A percentile compares a stretch with the other conserved stretches of the same genome.
These are phyloP conservation scores for Arthroderma uncinatum DNA, from an alignment of 2,329 filamentous ascomycete genomes.

Conservation along the genomic window DNA sequence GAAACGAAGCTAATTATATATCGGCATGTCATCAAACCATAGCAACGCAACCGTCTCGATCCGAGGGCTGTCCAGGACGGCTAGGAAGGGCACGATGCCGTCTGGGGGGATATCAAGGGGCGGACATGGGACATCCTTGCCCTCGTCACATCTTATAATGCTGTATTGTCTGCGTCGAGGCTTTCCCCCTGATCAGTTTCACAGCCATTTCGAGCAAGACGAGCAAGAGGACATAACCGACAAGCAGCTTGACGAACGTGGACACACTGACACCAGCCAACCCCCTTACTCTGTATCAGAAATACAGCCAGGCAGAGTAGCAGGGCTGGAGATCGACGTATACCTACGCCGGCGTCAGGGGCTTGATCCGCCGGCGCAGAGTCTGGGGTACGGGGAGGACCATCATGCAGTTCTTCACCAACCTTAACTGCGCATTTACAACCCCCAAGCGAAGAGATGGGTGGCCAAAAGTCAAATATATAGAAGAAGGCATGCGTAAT, in stretches of 20 bases:
- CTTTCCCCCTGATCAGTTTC: background rate
- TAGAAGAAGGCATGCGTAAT: background rate
- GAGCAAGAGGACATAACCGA: no score
- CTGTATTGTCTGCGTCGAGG: background rate
- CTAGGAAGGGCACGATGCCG: background rate
- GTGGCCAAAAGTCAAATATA: background rate
- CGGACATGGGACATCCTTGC: conserved; percentile 1
- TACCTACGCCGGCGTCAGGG: background rate
- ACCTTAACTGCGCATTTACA: background rate
- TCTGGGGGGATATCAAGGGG: background rate
- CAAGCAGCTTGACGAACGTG: background rate
- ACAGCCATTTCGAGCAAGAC: background rate
- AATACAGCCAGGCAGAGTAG: background rate
- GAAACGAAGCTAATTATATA: background rate
- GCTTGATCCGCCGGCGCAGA: background rate
- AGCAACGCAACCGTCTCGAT: background rate
- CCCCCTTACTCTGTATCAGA: background rate
- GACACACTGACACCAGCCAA: background rate
- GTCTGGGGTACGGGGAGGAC: background rate
- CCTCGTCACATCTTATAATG: no score
- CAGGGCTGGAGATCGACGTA: background rate
- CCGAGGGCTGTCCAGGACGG: background rate
- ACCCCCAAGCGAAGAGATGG: background rate
- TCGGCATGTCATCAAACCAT: background rate
- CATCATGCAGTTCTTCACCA: conserved; percentile 5